Base-by-base conservation (phyloP, 176 grass and related monocot species). In the Carex kokanica region DNA sequence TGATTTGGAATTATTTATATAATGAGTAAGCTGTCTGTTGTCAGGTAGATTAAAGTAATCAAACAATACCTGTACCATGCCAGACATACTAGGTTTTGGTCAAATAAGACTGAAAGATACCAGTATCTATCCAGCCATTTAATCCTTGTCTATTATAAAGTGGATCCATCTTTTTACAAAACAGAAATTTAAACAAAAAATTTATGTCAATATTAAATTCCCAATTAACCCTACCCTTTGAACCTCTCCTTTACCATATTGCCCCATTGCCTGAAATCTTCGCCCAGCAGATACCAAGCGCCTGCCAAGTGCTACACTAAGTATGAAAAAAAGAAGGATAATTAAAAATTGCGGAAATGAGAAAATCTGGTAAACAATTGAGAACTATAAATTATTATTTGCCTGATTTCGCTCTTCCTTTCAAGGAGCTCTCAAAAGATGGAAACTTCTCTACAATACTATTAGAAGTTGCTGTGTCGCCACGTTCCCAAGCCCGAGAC, bases 251-350 rank as follows among this genome's bases (percentile, higher is more conserved):
- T 93, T 47, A 20, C 88, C 84, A 8, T 91, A 95, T 64, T 90
- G 89, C 4, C 93, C 93, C 91, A 90, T 95, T 2, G 89, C 83
- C 45, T 91, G 85, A 78, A 98, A 98, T 84, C 85, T 98, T 68
- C 89, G 88, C 85, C 91, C 92, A 77, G 93, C 86, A 60, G 89
- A 87, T 79, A 88, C 80, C 83, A 98, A 72, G 53, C 95, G 91
- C 81, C 93, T 98, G 84, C 95, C 92, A 82, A 93, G 88, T 81
- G 92, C 95, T 98, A 86, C 70, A 86, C 84, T 88, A 93, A 87
- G 81, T 82, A 85, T 81, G 41, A 86, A 89, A 31, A 85, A 47
- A 69, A 56, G 27, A 27, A 17, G 85, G 32, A 32, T 60, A 58
- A 83, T 18, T 54, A 62, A 63, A 83, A 18, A 29, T 80, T 86